These are phyloP conservation scores for Stagonosporopsis vannaccii DNA, from an alignment of 2,329 filamentous ascomycete genomes.

Conservation along the genomic window DNA sequence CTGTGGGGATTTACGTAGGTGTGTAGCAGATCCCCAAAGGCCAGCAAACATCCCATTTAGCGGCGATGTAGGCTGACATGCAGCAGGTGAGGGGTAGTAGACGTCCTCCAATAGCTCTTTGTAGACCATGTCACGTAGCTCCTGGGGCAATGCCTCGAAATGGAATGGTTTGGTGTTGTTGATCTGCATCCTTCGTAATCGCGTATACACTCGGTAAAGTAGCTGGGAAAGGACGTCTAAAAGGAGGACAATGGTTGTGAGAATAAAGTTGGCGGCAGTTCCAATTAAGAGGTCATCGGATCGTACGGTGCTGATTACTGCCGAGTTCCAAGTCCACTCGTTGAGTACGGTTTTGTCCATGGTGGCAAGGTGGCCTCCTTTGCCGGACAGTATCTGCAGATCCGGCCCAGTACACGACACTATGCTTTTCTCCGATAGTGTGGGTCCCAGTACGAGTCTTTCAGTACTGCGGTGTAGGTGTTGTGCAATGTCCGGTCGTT, in stretches of 20 bases:
- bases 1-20: background rate
- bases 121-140: conserved; percentile 46
- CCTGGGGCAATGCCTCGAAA: conserved; percentile 41
- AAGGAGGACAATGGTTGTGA: conserved; percentile 7
- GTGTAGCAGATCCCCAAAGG: background rate
- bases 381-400: conserved; percentile 9
- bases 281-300: background rate
- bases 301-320: background rate
- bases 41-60: conserved; percentile 30
- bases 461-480: background rate
- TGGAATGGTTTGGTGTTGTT: conserved; percentile 31
- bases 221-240: conserved; percentile 22
- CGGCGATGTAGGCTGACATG: conserved; percentile 17
- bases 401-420: conserved; percentile 7
- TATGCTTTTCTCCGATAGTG: conserved; percentile 5
- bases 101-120: conserved; percentile 41
- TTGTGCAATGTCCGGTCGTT: conserved; percentile 7
- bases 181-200: conserved; percentile 32
- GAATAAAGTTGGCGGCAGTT: background rate
- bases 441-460: background rate
- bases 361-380: background rate
- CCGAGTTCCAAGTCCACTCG: background rate
- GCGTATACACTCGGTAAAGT: conserved; percentile 17
- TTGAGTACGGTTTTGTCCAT: conserved; percentile 5
- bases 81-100: conserved; percentile 33